Evolutionary conservation across 805 yeast species (phyloP).

Genomic region (Schizosaccharomyces osmophilus): DNA sequence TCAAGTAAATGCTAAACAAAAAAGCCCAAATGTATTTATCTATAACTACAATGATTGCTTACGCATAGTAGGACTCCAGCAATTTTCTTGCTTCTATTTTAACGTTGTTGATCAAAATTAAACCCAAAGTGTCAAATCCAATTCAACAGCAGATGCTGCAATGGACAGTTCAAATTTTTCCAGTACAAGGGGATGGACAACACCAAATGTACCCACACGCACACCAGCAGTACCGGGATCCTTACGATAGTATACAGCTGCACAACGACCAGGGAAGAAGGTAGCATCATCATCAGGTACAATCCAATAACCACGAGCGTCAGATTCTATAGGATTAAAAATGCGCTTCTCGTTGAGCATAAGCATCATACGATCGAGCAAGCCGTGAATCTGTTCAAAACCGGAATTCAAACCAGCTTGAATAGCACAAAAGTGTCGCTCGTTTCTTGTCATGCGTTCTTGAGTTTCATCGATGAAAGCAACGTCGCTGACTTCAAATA

Average conservation of each 20-base stretch:
- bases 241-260: conserved; percentile 52
- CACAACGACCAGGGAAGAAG: conserved; percentile 95
- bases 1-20: no score
- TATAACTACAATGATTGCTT: no score
- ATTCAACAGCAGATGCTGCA: conserved; percentile 60
- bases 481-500: conserved; percentile 87
- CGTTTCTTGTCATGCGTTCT: conserved; percentile 78
- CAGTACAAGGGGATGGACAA: conserved; percentile 84
- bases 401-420: conserved; percentile 89
- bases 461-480: conserved; percentile 55
- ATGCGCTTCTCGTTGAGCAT: conserved; percentile 35
- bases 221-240: conserved; percentile 17
- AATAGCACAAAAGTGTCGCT: conserved; percentile 85
- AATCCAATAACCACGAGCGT: conserved; percentile 28
- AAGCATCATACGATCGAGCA: conserved; percentile 84
- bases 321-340: conserved; percentile 34
- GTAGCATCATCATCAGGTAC: conserved; percentile 21
- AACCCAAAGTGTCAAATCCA: conserved; percentile 70
- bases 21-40: no score
- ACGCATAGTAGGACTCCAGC: no score
- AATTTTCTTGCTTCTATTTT: no score
- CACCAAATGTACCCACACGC: conserved; percentile 64
- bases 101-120: conserved; percentile 12
- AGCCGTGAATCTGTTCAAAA: conserved; percentile 82
- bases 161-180: conserved; percentile 68